Evolutionary conservation across 495 filamentous ascomycete species (phyloP).

Genomic region (Penicillium malachiteum): DNA sequence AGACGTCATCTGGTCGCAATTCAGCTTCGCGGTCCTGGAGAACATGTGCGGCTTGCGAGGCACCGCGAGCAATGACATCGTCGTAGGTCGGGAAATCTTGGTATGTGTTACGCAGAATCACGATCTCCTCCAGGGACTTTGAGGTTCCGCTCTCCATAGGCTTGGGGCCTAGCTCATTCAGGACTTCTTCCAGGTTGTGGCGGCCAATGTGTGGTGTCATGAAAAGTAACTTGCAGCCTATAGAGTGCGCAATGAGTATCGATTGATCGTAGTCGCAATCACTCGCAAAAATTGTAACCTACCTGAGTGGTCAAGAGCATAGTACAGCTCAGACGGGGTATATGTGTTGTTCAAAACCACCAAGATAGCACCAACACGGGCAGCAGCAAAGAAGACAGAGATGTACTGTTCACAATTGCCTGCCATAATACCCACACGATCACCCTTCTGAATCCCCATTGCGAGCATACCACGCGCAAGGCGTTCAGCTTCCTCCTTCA

Average conservation of each 20-base stretch:
- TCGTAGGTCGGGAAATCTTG: conserved; percentile 51
- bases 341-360: conserved; percentile 74
- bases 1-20: conserved; percentile 60
- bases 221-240: conserved; percentile 63
- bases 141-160: conserved; percentile 32
- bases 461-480: conserved; percentile 58
- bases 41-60: conserved; percentile 32
- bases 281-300: conserved; percentile 9
- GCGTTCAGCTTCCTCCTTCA: conserved; percentile 59
- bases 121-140: conserved; percentile 43
- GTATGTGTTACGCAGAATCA: conserved; percentile 55
- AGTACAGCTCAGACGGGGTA: conserved; percentile 60
- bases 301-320: conserved; percentile 65
- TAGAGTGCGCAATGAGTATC: conserved; percentile 2
- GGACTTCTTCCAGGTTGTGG: conserved; percentile 52
- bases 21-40: conserved; percentile 45
- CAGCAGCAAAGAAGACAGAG: conserved; percentile 65
- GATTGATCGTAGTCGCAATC: background rate
- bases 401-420: conserved; percentile 72
- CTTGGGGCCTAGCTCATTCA: conserved; percentile 47
- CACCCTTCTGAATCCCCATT: conserved; percentile 60
- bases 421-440: conserved; percentile 67
- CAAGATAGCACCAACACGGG: conserved; percentile 62
- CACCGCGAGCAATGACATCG: conserved; percentile 39
- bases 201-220: conserved; percentile 61